These are phyloP conservation scores for Penicillium rolfsii DNA, from an alignment of 2,329 filamentous ascomycete species.

Conservation along the genomic window DNA sequence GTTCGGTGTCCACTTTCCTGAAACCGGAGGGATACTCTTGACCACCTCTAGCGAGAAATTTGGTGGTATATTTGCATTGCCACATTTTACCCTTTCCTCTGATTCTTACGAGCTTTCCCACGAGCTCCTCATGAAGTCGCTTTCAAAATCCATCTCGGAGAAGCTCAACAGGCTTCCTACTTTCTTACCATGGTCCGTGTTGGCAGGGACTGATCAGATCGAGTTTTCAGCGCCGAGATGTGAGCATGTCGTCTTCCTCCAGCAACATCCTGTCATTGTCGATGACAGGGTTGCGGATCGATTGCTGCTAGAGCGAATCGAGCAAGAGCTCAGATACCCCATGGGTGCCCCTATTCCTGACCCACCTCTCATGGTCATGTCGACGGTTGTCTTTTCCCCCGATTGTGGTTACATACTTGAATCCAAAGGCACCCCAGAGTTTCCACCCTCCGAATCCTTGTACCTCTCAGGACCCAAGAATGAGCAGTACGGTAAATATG, in stretches of 20 bases:
- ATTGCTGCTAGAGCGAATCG: constrained; percentile 54
- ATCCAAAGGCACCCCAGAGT: constrained; percentile 62
- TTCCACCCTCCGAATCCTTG: constrained; percentile 53
- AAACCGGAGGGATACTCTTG: constrained; percentile 76
- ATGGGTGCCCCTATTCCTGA: constrained; percentile 58
- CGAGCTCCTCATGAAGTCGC: constrained; percentile 70
- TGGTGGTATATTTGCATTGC: constrained; percentile 84
- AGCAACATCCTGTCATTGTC: constrained; percentile 55
- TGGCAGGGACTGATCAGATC: constrained; percentile 55
- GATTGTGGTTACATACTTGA: constrained; percentile 69
- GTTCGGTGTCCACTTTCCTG: constrained; percentile 83
- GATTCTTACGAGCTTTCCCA: constrained; percentile 61
- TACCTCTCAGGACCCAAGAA: constrained; percentile 62
- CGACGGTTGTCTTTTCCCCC: constrained; percentile 64
- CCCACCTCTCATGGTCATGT: constrained; percentile 60
- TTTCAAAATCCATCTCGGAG: constrained; percentile 66
- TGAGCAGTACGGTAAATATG: constrained; percentile 58
- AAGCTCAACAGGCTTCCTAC: constrained; percentile 62
- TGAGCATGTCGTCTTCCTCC: constrained; percentile 85
- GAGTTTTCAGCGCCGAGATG: constrained; percentile 70
- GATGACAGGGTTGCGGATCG: constrained; percentile 35
- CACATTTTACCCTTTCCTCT: constrained; percentile 72
- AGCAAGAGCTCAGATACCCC: constrained; percentile 63
- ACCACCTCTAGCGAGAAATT: constrained; percentile 94
- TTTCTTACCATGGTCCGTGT: constrained; percentile 75